Conservation (phyloP, 441 rosid genomes). For the Populus tomentosa region DNA sequence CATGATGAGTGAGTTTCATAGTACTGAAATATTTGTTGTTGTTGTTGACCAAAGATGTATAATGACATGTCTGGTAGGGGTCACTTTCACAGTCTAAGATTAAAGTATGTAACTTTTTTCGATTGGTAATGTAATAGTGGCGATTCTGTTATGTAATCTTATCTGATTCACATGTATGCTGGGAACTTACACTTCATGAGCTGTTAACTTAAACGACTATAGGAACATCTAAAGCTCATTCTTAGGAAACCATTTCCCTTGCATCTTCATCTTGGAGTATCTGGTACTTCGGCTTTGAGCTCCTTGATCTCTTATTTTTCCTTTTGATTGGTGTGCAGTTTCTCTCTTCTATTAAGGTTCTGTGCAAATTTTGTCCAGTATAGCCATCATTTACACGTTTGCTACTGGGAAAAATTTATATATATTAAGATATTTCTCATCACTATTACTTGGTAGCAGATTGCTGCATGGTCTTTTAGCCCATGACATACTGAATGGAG, state of each 20-base stretch:
- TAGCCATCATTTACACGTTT: background rate
- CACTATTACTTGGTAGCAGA: background rate
- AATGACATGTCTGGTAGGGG: background rate
- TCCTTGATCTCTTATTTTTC: background rate
- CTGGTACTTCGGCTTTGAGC: background rate
- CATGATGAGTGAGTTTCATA: background rate
- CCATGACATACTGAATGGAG: background rate
- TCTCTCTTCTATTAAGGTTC: background rate
- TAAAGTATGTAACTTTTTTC: background rate
- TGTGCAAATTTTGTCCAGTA: background rate
- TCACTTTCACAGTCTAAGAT: background rate
- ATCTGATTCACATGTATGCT: background rate
- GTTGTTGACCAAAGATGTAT: background rate
- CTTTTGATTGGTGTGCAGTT: background rate
- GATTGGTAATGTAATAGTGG: too few relatives aligned
- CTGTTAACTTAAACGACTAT: too few relatives aligned
- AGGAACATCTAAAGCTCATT: too few relatives aligned
- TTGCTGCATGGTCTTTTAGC: background rate
- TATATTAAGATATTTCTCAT: background rate
- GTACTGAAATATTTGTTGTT: background rate
- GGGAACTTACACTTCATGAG: too few relatives aligned
- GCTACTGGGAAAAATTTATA: background rate
- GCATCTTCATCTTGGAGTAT: background rate
- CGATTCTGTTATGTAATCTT: background rate
- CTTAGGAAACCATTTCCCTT: too few relatives aligned